phyloP scores from a whole-genome alignment of 73 alveolate species.

The Blepharisma stoltei region DNA sequence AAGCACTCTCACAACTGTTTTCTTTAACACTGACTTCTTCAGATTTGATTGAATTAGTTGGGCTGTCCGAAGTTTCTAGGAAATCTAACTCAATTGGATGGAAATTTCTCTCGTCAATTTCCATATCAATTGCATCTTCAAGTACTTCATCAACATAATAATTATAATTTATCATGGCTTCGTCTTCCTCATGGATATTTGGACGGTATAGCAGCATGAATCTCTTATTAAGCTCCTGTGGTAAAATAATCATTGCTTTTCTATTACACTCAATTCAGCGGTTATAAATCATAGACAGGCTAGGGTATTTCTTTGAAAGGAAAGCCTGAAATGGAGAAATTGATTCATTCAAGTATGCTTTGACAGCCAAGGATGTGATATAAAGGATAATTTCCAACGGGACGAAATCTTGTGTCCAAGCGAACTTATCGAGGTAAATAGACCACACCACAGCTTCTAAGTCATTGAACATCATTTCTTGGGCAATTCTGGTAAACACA shows the following conservation, averaged over 20 bases:
- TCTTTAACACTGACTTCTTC: too few relatives aligned
- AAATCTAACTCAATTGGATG: too few relatives aligned
- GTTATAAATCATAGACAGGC: neutral
- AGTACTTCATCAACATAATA: conserved; percentile 25
- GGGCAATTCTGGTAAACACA: neutral
- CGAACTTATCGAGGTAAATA: conserved; percentile 30
- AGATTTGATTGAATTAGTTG: too few relatives aligned
- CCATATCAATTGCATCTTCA: neutral
- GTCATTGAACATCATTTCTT: conserved; percentile 32
- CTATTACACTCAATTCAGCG: neutral
- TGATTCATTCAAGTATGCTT: neutral
- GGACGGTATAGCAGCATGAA: neutral
- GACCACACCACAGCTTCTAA: conserved; percentile 32
- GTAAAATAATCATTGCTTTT: neutral
- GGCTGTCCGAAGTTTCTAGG: too few relatives aligned
- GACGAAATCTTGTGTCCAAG: neutral
- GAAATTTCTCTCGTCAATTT: too few relatives aligned
- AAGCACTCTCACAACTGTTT: too few relatives aligned
- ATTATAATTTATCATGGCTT: neutral
- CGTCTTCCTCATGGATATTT: neutral
- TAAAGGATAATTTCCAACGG: neutral
- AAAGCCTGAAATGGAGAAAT: neutral
- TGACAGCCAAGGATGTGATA: conserved; percentile 14
- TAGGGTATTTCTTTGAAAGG: neutral
- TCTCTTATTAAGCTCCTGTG: conserved; percentile 5